A percentile compares a stretch with the other conserved stretches of the same genome.
These are phyloP conservation scores for Shiraia sp. DNA, from an alignment of 2,329 filamentous ascomycete species.

Conservation along the genomic window DNA sequence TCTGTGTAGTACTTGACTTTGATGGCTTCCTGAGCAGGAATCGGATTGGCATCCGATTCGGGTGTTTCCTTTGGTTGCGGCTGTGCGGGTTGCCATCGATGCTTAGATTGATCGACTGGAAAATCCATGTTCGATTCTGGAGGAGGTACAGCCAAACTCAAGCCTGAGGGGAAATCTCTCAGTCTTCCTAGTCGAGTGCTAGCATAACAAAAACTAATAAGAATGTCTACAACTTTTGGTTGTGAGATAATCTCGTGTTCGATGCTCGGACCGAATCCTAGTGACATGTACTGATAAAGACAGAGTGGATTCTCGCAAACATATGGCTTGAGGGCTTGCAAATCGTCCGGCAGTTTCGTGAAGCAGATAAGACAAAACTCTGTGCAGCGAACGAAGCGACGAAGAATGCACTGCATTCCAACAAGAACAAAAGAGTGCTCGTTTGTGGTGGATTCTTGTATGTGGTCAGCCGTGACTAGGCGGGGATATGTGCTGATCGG, in stretches of 20 bases:
- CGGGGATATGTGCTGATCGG: slow-evolving; percentile 45
- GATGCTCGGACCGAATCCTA: slow-evolving; percentile 83
- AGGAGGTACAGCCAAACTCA: slow-evolving; percentile 58
- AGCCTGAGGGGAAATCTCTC: slow-evolving; percentile 60
- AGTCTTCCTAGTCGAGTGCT: slow-evolving; percentile 53
- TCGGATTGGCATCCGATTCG: neutral
- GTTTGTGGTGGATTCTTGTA: slow-evolving; percentile 39
- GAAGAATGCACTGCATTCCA: slow-evolving; percentile 74
- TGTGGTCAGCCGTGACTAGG: slow-evolving; percentile 57
- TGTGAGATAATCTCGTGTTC: slow-evolving; percentile 82
- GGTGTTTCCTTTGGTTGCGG: neutral
- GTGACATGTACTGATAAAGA: slow-evolving; percentile 82
- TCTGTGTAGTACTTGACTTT: slow-evolving; percentile 39
- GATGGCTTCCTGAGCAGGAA: neutral
- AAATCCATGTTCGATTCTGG: slow-evolving; percentile 17
- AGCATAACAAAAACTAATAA: slow-evolving; percentile 79
- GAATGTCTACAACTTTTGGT: slow-evolving; percentile 80
- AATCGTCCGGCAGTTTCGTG: slow-evolving; percentile 63
- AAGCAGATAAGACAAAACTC: slow-evolving; percentile 89
- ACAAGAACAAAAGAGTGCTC: slow-evolving; percentile 59
- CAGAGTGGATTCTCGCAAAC: slow-evolving; percentile 78
- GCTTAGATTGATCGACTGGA: neutral
- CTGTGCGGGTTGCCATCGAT: neutral
- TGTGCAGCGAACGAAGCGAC: slow-evolving; percentile 77
- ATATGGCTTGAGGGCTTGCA: slow-evolving; percentile 72